Conservation (phyloP, 2,329 filamentous ascomycete species). For the Geosmithia putterillii region DNA sequence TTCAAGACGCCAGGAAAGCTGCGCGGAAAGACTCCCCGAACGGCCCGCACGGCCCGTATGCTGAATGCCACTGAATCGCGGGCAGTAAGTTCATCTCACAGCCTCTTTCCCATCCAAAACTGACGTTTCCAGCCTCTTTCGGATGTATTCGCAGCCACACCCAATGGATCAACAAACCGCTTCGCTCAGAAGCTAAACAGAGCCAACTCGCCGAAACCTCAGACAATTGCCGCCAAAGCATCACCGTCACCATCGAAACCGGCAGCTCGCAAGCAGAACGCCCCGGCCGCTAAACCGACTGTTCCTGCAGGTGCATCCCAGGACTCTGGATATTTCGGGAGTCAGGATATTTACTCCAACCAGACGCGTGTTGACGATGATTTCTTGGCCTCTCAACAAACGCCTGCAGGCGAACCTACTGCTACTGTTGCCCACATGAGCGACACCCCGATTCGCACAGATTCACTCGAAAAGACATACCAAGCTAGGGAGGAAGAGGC, state of each 20-base stretch:
- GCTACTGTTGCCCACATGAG: background rate
- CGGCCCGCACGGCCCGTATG: constrained; percentile 54
- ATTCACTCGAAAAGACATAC: constrained; percentile 24
- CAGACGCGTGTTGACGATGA: constrained; percentile 6
- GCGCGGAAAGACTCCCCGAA: constrained; percentile 69
- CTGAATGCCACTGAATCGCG: constrained; percentile 43
- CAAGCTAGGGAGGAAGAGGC: constrained; percentile 32
- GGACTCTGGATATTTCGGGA: constrained; percentile 65
- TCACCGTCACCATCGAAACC: constrained; percentile 20
- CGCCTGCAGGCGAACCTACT: background rate
- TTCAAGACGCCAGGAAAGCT: constrained; percentile 88
- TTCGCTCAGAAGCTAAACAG: constrained; percentile 36
- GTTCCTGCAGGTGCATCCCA: constrained; percentile 12
- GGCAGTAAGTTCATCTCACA: constrained; percentile 37
- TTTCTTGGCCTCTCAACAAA: constrained; percentile 1
- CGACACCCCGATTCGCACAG: constrained; percentile 5
- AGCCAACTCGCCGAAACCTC: constrained; percentile 43
- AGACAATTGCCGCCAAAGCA: constrained; percentile 35
- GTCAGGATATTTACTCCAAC: constrained; percentile 29
- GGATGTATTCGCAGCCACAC: constrained; percentile 43
- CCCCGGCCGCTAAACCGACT: constrained; percentile 16
- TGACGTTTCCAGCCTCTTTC: constrained; percentile 41
- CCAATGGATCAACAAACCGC: constrained; percentile 39
- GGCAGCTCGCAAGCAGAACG: constrained; percentile 17
- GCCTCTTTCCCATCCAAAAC: constrained; percentile 2